Evolutionary conservation across 306 rosid species (phyloP).

Genomic region (Trichosanthes truncata): DNA sequence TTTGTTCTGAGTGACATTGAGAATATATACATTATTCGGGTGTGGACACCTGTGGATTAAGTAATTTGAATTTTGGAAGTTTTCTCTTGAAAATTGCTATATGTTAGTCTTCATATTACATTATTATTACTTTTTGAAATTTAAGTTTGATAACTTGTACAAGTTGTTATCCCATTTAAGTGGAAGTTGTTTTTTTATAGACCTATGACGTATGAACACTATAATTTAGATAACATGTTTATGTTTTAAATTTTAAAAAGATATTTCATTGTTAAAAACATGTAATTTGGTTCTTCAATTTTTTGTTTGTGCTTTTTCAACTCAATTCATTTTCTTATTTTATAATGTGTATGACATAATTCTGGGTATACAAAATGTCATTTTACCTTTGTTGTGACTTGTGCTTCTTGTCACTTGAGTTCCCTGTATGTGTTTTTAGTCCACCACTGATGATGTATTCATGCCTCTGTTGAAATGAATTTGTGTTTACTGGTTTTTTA

Average conservation of each 20-base stretch:
- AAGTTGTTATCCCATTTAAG: neutral
- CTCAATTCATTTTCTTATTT: neutral
- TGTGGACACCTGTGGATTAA: neutral
- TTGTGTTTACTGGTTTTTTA: neutral
- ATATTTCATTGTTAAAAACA: neutral
- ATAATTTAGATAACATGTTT: neutral
- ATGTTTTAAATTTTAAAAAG: neutral
- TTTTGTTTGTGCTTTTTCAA: neutral
- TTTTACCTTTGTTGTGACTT: neutral
- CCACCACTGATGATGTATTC: neutral
- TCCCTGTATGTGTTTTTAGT: neutral
- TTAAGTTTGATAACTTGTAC: neutral
- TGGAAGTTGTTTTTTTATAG: neutral
- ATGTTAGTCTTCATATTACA: neutral
- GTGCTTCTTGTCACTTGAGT: neutral
- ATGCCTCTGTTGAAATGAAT: neutral
- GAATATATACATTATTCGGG: neutral
- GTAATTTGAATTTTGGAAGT: neutral
- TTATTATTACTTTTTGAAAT: neutral
- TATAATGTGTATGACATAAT: neutral
- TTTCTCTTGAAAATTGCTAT: neutral
- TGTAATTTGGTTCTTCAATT: neutral
- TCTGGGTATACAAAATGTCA: neutral
- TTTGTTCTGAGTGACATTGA: neutral
- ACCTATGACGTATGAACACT: neutral